Percentiles rank a stretch among this genome's conserved stretches.
phyloP scores from a whole-genome alignment of 164 flowering plant genomes.

The Chimonanthus salicifolius region DNA sequence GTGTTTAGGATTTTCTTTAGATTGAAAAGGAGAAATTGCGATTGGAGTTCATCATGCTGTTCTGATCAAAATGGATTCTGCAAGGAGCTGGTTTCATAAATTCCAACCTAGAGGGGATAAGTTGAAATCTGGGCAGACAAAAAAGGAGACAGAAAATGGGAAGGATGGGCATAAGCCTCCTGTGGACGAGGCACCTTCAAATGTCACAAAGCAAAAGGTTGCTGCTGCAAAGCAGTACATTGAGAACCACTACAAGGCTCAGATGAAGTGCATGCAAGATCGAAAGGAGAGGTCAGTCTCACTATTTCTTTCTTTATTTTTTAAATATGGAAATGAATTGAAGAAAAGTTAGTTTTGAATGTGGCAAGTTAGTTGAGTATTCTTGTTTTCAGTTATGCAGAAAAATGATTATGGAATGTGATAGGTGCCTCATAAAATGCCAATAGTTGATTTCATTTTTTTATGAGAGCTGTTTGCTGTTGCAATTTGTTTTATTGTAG shows the following conservation, averaged over 20 bases:
- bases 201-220: constrained; percentile 29
- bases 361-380: not conserved
- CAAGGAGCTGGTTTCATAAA: constrained; percentile 42
- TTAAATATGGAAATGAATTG: not conserved
- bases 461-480: not conserved
- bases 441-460: not conserved
- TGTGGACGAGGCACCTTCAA: constrained; percentile 30
- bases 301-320: not conserved
- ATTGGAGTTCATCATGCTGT: constrained; percentile 1
- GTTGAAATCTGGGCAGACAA: constrained; percentile 6
- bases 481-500: not conserved
- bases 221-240: constrained; percentile 36
- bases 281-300: constrained; percentile 27
- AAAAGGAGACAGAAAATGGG: constrained; percentile 22
- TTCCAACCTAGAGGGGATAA: constrained; percentile 27
- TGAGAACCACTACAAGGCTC: constrained; percentile 34
- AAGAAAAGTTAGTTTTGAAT: not conserved
- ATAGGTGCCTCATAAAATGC: not conserved
- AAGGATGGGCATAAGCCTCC: constrained; percentile 21
- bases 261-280: constrained; percentile 34
- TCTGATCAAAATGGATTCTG: constrained; percentile 30
- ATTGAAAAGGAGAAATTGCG: not conserved
- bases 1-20: not conserved
- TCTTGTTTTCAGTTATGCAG: not conserved
- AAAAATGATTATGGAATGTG: not conserved